Evolutionary conservation across 768 basidiomycete species (phyloP), one percentile per base, ranked within the genome.

Genomic region (Boletus insuetus): DNA sequence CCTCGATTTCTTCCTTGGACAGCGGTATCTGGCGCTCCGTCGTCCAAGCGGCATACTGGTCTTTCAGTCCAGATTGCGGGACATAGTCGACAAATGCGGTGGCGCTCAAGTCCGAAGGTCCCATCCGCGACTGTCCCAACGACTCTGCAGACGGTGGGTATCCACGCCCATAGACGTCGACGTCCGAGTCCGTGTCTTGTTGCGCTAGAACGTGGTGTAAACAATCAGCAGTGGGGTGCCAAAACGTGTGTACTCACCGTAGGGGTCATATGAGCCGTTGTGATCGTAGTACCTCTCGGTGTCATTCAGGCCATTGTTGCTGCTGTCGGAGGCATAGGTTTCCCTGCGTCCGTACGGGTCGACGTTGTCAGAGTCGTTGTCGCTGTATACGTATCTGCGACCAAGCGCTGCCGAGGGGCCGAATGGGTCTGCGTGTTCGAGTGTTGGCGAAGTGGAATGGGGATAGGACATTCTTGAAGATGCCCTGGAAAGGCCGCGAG

Each of bases 1-100:
- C 97, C 71, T 98, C 96, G 53, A 98, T 98, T 77, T 98, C 97
- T 73, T 99, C 97, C 78, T 98, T 98, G 19, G 94, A 95, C 14
- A 99, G 78, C n/a, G 96, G 96, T 58, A 98, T 97, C 61, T 90
- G 86, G 14, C 91, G 86, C 49, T 98, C 97, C 39, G 85, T 73
- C 11, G 85, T 86, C 97, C 97, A 99, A 1, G 96, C 94, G 0
- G 96, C 91, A 68, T 98, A 98, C 38, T 93, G 85, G 63, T 98
- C 94, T 45, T 85, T 82, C 6, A 68, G 81, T 51, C 83, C 83
- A 31, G 77, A 73, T 4, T 80, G 71, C 13, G 77, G 76, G 37
- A 73, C 73, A 56, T 85, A 83, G 51, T 92, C 90, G 57, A 79
- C 75, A 62, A 85, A 89, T 0, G 87, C 85, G 0, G 89, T 86